phyloP scores from a whole-genome alignment of 345 rosid species.

The Cochlearia excelsa region DNA sequence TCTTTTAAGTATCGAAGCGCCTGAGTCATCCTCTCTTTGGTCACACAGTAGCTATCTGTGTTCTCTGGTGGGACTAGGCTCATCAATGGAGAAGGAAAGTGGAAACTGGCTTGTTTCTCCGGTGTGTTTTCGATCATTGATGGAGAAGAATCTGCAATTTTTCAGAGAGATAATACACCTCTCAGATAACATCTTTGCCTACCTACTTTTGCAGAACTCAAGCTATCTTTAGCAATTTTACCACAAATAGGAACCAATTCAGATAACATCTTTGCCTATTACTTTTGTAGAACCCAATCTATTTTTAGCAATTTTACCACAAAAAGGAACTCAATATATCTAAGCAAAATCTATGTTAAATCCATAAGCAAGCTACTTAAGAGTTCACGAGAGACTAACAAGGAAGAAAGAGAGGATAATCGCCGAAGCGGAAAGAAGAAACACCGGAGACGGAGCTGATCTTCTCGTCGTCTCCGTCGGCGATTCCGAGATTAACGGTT shows the following conservation, averaged over 20 bases:
- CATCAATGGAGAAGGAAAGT: slow-evolving; percentile 53
- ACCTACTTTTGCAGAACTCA: not conserved
- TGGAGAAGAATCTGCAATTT: slow-evolving; percentile 47
- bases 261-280: not conserved
- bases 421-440: slow-evolving; percentile 41
- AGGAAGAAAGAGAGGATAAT: slow-evolving; percentile 47
- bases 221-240: slow-evolving; percentile 21
- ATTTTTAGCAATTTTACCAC: slow-evolving; percentile 18
- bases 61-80: slow-evolving; percentile 54
- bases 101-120: slow-evolving; percentile 45
- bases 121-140: slow-evolving; percentile 37
- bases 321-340: no score
- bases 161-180: not conserved
- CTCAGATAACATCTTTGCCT: slow-evolving; percentile 2
- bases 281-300: slow-evolving; percentile 1
- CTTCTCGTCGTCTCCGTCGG: slow-evolving; percentile 34
- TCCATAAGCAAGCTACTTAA: slow-evolving; percentile 12
- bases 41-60: slow-evolving; percentile 56
- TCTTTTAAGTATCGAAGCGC: slow-evolving; percentile 80
- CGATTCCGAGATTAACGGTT: not conserved
- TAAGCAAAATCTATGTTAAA: slow-evolving; percentile 28
- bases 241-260: not conserved
- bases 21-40: slow-evolving; percentile 86
- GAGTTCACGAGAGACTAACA: slow-evolving; percentile 45
- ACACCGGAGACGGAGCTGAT: slow-evolving; percentile 30